Conservation (phyloP, 192 early-diverging fungal genomes). For the Backusella luteola region DNA sequence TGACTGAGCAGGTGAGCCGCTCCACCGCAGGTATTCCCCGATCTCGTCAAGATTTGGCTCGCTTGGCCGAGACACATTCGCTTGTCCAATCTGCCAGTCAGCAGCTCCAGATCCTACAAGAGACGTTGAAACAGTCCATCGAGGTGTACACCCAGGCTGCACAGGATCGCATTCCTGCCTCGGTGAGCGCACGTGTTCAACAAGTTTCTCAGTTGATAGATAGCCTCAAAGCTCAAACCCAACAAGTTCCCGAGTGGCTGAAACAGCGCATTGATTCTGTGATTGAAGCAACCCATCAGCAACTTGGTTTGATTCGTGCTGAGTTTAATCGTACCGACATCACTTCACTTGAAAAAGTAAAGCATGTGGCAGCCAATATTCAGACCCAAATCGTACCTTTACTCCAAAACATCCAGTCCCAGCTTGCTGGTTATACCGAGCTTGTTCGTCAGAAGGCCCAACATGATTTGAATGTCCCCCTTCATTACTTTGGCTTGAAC, state of each 20-base stretch:
- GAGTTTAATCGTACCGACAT: slow-evolving; percentile 45
- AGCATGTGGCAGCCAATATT: slow-evolving; percentile 46
- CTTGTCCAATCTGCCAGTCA: slow-evolving; percentile 20
- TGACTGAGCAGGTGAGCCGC: slow-evolving; percentile 20
- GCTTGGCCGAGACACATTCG: slow-evolving; percentile 18
- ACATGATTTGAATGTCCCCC: slow-evolving; percentile 29
- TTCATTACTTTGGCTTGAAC: slow-evolving; percentile 26
- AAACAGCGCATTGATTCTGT: slow-evolving; percentile 42
- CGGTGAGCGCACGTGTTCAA: slow-evolving; percentile 24
- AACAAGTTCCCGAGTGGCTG: slow-evolving; percentile 45
- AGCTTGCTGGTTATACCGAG: slow-evolving; percentile 26
- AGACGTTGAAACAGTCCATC: slow-evolving; percentile 20
- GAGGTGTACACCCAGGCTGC: slow-evolving; percentile 25
- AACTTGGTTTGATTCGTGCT: slow-evolving; percentile 38
- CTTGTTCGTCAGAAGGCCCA: slow-evolving; percentile 22
- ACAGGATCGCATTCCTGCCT: slow-evolving; percentile 15
- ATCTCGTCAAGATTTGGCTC: slow-evolving; percentile 24
- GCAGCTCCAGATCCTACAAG: slow-evolving; percentile 22
- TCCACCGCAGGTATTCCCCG: slow-evolving; percentile 24
- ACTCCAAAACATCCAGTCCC: slow-evolving; percentile 40
- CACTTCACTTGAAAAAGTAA: slow-evolving; percentile 47
- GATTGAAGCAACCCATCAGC: slow-evolving; percentile 44
- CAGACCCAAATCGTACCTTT: slow-evolving; percentile 50
- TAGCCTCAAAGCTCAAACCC: slow-evolving; percentile 45
- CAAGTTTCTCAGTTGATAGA: slow-evolving; percentile 35